Base-by-base conservation (phyloP, 202 grass and related monocot species). In the Setaria italica region DNA sequence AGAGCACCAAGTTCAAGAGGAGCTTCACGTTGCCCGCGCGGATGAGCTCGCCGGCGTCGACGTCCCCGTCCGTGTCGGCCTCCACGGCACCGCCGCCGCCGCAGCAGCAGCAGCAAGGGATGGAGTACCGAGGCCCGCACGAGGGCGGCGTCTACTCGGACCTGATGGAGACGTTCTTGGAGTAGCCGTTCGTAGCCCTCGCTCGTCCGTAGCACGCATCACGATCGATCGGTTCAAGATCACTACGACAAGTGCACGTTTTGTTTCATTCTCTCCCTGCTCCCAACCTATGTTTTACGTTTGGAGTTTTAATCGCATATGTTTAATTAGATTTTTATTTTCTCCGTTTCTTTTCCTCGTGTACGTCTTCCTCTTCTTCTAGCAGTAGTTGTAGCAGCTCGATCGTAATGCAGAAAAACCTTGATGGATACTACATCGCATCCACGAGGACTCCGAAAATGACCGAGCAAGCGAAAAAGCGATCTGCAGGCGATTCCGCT, bases 141-240 rank as follows among this genome's bases (percentile, higher is more conserved):
- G 93, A 98, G 62, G 90, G 92, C 70, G 93, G 90, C 54, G 86
- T 94, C 74, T 98, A 95, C 84, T 92, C 91, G 5, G 93, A 98
- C 83, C 84, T 98, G 56, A 98, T 98, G 96, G 96, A 95, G 85
- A 92, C 92, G 13, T 98, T 95, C 84, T 88, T 95, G 89, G 91
- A 95, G 74, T 98, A 93, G 83, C 72, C 39, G 39, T 41, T 41
- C 39, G 39, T 54, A 2, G 34, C 15, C 13, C 69, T 71, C 10
- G n/a, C 7, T 19, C 33, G 29, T 16, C 11, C 9, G 10, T 59
- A 19, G 58, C 42, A 72, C 66, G 71, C 64, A 63, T 46, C 43
- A 46, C 9, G 81, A 41, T 62, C 85, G 11, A 77, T 48, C 25
- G 39, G 51, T 67, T 55, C 34, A 17, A 42, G 58, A 30, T 84